Percentiles rank a stretch among this genome's conserved stretches.
Evolutionary conservation across 257 asterid species (phyloP).

Genomic region (Ocimum tenuiflorum): DNA sequence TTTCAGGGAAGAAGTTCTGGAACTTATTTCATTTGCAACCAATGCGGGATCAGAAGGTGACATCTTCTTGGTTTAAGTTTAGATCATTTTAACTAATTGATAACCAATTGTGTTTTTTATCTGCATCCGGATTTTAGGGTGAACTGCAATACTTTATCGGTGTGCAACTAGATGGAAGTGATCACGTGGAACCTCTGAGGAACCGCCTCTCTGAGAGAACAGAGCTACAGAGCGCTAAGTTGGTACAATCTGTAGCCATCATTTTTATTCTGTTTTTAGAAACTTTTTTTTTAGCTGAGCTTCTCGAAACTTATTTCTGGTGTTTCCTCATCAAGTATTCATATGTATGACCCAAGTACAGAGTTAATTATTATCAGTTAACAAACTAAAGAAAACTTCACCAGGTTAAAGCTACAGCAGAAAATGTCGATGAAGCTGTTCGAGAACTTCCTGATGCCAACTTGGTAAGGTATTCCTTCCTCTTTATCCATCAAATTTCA

Average conservation of each 20-base stretch:
- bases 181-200: conserved; percentile 82
- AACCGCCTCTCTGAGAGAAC: conserved; percentile 85
- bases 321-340: background rate
- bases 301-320: background rate
- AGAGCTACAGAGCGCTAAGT: conserved; percentile 69
- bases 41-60: conserved; percentile 94
- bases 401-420: conserved; percentile 98
- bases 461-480: conserved; percentile 90
- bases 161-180: conserved; percentile 98
- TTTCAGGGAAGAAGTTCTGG: conserved; percentile 97
- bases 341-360: conserved; percentile 5
- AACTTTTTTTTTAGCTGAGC: no score
- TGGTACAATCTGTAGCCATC: conserved; percentile 40
- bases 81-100: conserved; percentile 5
- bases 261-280: conserved; percentile 2
- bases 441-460: conserved; percentile 99
- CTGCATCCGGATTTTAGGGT: conserved; percentile 42
- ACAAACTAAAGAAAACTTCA: conserved; percentile 6
- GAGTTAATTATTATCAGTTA: background rate
- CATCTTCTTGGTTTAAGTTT: conserved; percentile 11
- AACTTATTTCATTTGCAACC: conserved; percentile 98
- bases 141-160: conserved; percentile 97
- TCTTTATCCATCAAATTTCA: conserved; percentile 23
- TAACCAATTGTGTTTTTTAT: background rate
- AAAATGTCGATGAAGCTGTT: conserved; percentile 89